Base-by-base conservation (phyloP, 148 eudicot species). In the Agrostemma githago region DNA sequence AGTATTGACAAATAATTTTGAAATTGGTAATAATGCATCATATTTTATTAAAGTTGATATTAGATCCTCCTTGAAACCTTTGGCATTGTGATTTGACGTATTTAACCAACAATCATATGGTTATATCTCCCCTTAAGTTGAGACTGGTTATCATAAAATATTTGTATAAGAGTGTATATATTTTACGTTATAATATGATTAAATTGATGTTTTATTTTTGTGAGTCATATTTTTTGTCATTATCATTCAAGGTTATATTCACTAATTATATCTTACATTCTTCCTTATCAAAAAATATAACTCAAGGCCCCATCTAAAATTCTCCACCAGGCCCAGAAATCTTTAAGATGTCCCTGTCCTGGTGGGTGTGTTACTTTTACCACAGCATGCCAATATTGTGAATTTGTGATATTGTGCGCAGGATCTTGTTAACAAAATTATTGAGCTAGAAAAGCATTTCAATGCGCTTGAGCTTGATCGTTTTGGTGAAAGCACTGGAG, bases 401-500 rank as follows among this genome's bases (percentile, higher is more conserved):
- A 53, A 37, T 12, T 43, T 77, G 63, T 69, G 70, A 53, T 41
- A 16, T 43, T 77, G 63, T 74, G 63, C 71, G 44, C 85, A 95
- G 97, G 89, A 86, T 74, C 79, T 95, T 75, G 81, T 93, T 62
- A 86, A 84, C 76, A 89, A 87, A 77, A 79, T 92, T 76, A 86
- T 89, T 81, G 89, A 88, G 71, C 77, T 92, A 77, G 97, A 90
- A 83, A 92, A 88, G 77, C 96, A 95, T 85, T 90, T 95, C 83
- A 92, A 95, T 75, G 72, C 86, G 68, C 82, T 95, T 64, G 99
- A 95, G 83, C 81, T 92, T 48, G 86, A 81, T 71, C 86, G 77
- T 64, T 95, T 84, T 85, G 92, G 97, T 74, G 92, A 81, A 81
- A 85, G 76, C 79, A 77, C 54, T 58, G 86, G 85, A 62, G 76